Evolutionary conservation across 1,284 basidiomycete genomes (phyloP), one percentile per base, ranked within the genome.

Genomic region (Meripilus lineatus): DNA sequence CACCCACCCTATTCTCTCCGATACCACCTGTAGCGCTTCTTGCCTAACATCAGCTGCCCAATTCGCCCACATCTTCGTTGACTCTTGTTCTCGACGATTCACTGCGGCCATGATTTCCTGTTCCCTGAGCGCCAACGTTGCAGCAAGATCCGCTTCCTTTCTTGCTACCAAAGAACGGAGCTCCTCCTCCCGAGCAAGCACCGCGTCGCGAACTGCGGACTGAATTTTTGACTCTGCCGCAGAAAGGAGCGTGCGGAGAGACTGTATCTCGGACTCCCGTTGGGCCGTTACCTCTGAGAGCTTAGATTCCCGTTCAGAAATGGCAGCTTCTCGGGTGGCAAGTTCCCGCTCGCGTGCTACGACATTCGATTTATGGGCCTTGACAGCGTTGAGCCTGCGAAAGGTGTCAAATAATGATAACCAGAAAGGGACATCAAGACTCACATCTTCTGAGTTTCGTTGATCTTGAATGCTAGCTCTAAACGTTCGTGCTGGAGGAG

Each of bases 401-500:
- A 34, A 42, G 28, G n/a, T 37, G 32, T 24, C 4, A 47, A 20
- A 15, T 40, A 15, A 21, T 21, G 3, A 21, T 5, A 18, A 20
- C 13, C 11, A 38, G 49, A 36, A 39, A 38, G 8, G 30, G 24
- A 24, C 28, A 10, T 4, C 26, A 25, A 22, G n/a, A 67, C 78
- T 28, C 46, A 89, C 89, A 88, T 78, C 55, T 85, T 89, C 51
- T 87, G 80, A 1, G 86, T 80, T 52, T 91, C 84, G n/a, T 76
- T 63, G 2, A 88, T 77, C 51, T 86, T 87, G 55, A 72, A 71
- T 1, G 81, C 81, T n/a, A 87, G 71, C 33, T 84, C 77, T 14
- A 91, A 63, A 2, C 85, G 77, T 54, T 89, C 87, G 50, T 89
- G 80, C 54, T 86, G 81, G 7, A 91, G 73, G 5, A 92, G 72